phyloP scores from a whole-genome alignment of 495 filamentous ascomycete genomes.

The Mytilinidion resinicola region DNA sequence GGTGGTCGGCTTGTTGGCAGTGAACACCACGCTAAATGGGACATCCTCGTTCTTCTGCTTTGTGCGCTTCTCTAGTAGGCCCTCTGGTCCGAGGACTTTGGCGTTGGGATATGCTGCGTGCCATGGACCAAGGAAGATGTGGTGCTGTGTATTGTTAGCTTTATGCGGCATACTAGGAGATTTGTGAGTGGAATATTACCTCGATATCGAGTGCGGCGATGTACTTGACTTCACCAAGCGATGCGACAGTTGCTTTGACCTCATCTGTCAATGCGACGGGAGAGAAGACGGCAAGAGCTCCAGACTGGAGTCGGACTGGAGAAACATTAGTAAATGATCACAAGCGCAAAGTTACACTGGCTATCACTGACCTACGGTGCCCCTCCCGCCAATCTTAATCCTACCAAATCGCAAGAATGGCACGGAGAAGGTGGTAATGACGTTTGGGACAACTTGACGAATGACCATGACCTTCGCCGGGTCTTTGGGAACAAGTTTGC shows the following conservation, averaged over 20 bases:
- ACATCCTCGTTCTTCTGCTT: constrained; percentile 58
- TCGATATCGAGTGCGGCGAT: constrained; percentile 81
- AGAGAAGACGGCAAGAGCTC: constrained; percentile 83
- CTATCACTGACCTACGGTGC: constrained; percentile 63
- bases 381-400: constrained; percentile 78
- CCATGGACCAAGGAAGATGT: constrained; percentile 85
- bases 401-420: constrained; percentile 79
- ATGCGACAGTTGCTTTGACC: constrained; percentile 58
- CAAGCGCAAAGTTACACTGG: background rate
- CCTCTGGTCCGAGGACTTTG: constrained; percentile 75
- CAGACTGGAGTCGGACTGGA: constrained; percentile 66
- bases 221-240: constrained; percentile 73
- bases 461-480: constrained; percentile 80
- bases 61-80: constrained; percentile 77
- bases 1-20: constrained; percentile 45
- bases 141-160: constrained; percentile 47
- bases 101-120: constrained; percentile 69
- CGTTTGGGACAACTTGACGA: constrained; percentile 66
- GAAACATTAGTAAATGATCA: constrained; percentile 6
- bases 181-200: constrained; percentile 8
- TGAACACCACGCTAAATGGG: constrained; percentile 63
- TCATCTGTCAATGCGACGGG: constrained; percentile 76
- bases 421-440: constrained; percentile 69
- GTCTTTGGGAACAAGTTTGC: constrained; percentile 53
- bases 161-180: background rate